Evolutionary conservation across 1,284 basidiomycete genomes (phyloP), one percentile per base, ranked within the genome.

Genomic region (Inonotus hispidus): DNA sequence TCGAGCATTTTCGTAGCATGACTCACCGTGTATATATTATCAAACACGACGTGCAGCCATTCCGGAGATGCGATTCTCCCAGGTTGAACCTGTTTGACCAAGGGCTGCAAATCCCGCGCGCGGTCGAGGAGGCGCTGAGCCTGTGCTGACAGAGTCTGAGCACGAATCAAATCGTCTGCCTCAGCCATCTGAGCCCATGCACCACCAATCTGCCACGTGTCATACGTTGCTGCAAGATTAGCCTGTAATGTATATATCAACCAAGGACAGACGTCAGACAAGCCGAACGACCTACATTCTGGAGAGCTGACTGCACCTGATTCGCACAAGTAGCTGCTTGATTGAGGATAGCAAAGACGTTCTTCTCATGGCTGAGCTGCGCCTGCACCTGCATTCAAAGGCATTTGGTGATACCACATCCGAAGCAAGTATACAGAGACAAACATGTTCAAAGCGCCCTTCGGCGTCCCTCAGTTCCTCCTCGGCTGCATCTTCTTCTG

Each of bases 401-500:
- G 6, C 11, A 23, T 41, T 25, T 3, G 11, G 16, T 10, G 23
- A 19, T 38, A 16, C n/a, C 21, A 35, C 23, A 32, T 16, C 41
- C 16, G 29, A 38, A 35, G 41, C 19, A 37, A 37, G 27, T 10
- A 29, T 23, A 32, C 32, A 3, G 50, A 45, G 19, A 29, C 61
- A 37, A 3, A 61, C 62, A 32, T 61, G 19, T 29, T 57, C 59
- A 49, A 50, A 61, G 41, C 58, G 39, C 32, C 21, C n/a, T 37
- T 62, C 60, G 13, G 60, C 60, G 29, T 39, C 56, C n/a, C 45
- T 23, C 7, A 62, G 29, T 13, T 62, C 56, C 7, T 57, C 50
- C 37, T 63, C 62, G 1, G 62, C 62, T 23, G 59, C 54, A 47
- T 63, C 62, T 49, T 63, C 62, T 35, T 63, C 59, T 7, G 62